Conservation (phyloP, 2,329 filamentous ascomycete genomes). For the Cladosporium sphaerospermum region DNA sequence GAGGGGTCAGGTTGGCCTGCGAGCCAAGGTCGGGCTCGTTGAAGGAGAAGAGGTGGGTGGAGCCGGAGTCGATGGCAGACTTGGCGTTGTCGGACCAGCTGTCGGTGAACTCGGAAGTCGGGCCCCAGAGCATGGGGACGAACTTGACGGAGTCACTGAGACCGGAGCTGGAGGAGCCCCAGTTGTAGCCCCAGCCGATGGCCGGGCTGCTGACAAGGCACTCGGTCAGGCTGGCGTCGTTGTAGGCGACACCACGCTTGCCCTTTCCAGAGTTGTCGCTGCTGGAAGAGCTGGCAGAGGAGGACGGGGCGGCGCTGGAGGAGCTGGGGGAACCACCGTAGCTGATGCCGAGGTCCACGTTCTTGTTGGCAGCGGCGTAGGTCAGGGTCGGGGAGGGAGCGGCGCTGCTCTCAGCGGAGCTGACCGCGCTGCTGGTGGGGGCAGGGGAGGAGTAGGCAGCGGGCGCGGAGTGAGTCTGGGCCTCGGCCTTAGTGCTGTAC, state of each 20-base stretch:
- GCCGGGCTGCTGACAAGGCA: slow-evolving; percentile 43
- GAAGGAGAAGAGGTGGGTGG: slow-evolving; percentile 57
- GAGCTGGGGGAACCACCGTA: slow-evolving; percentile 2
- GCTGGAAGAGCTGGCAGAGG: slow-evolving; percentile 12
- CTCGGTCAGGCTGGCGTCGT: slow-evolving; percentile 49
- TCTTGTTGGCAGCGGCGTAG: slow-evolving; percentile 7
- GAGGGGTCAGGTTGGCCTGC: slow-evolving; percentile 56
- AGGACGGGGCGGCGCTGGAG: slow-evolving; percentile 7
- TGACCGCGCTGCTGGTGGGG: slow-evolving; percentile 3
- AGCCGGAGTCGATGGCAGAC: slow-evolving; percentile 48
- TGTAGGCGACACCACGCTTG: slow-evolving; percentile 67
- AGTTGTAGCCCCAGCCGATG: slow-evolving; percentile 63
- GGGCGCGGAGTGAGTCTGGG: neutral
- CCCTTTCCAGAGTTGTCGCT: slow-evolving; percentile 23
- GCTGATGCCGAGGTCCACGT: slow-evolving; percentile 1
- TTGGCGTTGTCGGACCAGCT: slow-evolving; percentile 49
- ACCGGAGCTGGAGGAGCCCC: slow-evolving; percentile 48
- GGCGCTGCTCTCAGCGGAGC: slow-evolving; percentile 3
- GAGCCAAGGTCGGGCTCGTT: slow-evolving; percentile 61
- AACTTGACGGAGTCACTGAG: slow-evolving; percentile 45
- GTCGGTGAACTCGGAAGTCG: slow-evolving; percentile 37
- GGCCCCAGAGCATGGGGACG: slow-evolving; percentile 58
- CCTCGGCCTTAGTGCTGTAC: slow-evolving; percentile 10
- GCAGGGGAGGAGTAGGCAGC: slow-evolving; percentile 3
- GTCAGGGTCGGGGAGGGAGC: slow-evolving; percentile 5